Evolutionary conservation across 345 rosid genomes (phyloP), one percentile per base, ranked within the genome.

Genomic region (Stellera chamaejasme): DNA sequence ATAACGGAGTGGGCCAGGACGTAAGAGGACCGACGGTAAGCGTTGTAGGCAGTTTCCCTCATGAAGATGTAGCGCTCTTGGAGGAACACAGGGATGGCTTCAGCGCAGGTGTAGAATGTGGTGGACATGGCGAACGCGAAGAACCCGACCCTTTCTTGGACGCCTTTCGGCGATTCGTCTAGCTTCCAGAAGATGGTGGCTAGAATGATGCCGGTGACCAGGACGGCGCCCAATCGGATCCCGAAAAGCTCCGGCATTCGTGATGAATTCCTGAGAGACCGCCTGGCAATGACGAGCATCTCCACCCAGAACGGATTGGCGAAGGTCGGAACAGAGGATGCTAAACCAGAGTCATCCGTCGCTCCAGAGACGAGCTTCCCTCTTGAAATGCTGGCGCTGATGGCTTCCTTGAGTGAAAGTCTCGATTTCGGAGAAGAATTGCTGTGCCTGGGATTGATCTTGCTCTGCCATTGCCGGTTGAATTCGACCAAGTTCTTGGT

Each of bases 101-200:
- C 97, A 10, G 96, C 96, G 43, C 97, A 93, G 11, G 94, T 89
- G 83, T 89, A 93, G 91, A 86, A 89, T 3, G 87, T 87, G 16
- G 97, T 84, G 5, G 94, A 81, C 97, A 93, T 89, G 16, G 99
- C 97, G 50, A 93, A 87, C 13, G 99, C 97, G 59, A 89, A 84
- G 74, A 89, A 89, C 2, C 97, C 99, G 41, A 89, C 2, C 12
- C 97, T 78, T 58, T 93, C 99, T 60, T 84, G 94, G 16, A 76
- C 82, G 0, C 99, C 99, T 71, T 77, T 84, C 0, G 97, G 99
- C 0, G 97, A 89, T 60, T 66, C 60, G 62, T 93, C 97, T 0
- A 89, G 88, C 13, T 81, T 70, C 78, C 85, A 77, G 68, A 82
- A 93, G 60, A 89, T 77, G 27, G 97, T 89, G 0, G 97, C 97